Evolutionary conservation across 352 stramenopile genomes (phyloP).

Genomic region (Globisporangium apiculatum): DNA sequence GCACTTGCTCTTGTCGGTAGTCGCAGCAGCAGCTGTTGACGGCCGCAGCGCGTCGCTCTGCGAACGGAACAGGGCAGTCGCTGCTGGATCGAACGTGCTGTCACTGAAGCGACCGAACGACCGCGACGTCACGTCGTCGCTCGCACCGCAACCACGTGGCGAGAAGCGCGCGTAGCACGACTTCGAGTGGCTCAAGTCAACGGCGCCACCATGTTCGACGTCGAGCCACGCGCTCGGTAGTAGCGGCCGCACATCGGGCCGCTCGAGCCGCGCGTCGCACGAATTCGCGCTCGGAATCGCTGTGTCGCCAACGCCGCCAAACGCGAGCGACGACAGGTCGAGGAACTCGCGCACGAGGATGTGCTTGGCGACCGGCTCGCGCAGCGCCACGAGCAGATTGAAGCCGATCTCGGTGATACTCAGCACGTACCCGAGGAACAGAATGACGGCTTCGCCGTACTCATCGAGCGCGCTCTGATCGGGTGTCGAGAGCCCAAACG

Average conservation of each 20-base stretch:
- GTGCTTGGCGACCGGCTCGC: slow-evolving; percentile 55
- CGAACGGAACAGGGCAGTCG: slow-evolving; percentile 7
- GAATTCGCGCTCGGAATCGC: slow-evolving; percentile 58
- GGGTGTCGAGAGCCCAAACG: slow-evolving; percentile 11
- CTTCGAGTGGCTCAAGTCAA: slow-evolving; percentile 17
- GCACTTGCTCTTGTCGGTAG: slow-evolving; percentile 22
- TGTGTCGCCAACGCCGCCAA: slow-evolving; percentile 38
- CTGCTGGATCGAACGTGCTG: slow-evolving; percentile 17
- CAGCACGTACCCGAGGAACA: slow-evolving; percentile 58
- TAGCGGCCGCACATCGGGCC: slow-evolving; percentile 28
- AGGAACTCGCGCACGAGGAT: slow-evolving; percentile 66
- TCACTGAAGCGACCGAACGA: slow-evolving; percentile 22
- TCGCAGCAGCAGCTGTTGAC: neutral
- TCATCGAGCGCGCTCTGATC: slow-evolving; percentile 42
- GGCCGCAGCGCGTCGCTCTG: slow-evolving; percentile 13
- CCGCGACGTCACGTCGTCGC: slow-evolving; percentile 15
- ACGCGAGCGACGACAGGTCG: slow-evolving; percentile 39
- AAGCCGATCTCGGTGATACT: slow-evolving; percentile 62
- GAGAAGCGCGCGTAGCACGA: slow-evolving; percentile 23
- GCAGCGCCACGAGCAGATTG: slow-evolving; percentile 48
- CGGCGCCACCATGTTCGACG: slow-evolving; percentile 17
- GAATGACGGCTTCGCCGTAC: slow-evolving; percentile 41
- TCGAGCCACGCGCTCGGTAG: slow-evolving; percentile 64
- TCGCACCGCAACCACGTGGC: slow-evolving; percentile 8
- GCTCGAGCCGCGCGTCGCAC: slow-evolving; percentile 65